Conservation (phyloP, 805 yeast genomes). For the Metschnikowia dekortorum region DNA sequence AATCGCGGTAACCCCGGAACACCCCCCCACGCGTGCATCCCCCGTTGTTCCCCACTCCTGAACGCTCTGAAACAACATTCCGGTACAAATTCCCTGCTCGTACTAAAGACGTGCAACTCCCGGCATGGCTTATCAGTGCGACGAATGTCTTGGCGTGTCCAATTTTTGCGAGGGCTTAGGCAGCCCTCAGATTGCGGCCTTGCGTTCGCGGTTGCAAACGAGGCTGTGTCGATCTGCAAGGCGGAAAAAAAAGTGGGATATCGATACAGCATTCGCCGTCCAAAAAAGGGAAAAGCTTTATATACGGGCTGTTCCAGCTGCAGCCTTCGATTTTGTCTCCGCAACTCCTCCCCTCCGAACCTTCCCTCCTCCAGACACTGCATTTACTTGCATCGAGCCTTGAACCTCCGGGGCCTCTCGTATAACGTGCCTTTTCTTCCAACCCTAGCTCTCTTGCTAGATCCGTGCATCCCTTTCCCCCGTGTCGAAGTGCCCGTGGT, state of each 20-base stretch:
- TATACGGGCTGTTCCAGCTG: not conserved
- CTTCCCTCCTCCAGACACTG: not conserved
- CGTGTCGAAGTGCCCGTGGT: not conserved
- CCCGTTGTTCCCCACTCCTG: too few relatives aligned
- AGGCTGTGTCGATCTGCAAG: slow-evolving; percentile 12
- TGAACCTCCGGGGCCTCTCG: not conserved
- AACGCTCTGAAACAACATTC: too few relatives aligned
- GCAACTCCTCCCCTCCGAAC: not conserved
- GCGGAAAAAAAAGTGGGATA: slow-evolving; percentile 4
- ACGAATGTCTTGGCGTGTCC: not conserved
- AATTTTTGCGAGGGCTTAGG: slow-evolving; percentile 1
- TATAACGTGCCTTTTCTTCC: not conserved
- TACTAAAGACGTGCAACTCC: too few relatives aligned
- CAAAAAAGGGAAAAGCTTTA: slow-evolving; percentile 4
- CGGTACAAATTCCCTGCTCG: too few relatives aligned
- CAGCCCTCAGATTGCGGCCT: not conserved
- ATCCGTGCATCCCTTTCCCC: not conserved
- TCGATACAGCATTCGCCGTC: not conserved
- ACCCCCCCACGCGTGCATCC: not conserved
- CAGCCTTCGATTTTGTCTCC: not conserved
- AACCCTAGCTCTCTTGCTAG: not conserved
- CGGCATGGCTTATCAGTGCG: not conserved
- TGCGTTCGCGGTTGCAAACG: slow-evolving; percentile 14
- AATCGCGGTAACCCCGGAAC: not conserved
- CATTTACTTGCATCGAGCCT: not conserved